These are phyloP conservation scores for Handroanthus guayacan DNA, from an alignment of 257 asterid genomes.

Conservation along the genomic window DNA sequence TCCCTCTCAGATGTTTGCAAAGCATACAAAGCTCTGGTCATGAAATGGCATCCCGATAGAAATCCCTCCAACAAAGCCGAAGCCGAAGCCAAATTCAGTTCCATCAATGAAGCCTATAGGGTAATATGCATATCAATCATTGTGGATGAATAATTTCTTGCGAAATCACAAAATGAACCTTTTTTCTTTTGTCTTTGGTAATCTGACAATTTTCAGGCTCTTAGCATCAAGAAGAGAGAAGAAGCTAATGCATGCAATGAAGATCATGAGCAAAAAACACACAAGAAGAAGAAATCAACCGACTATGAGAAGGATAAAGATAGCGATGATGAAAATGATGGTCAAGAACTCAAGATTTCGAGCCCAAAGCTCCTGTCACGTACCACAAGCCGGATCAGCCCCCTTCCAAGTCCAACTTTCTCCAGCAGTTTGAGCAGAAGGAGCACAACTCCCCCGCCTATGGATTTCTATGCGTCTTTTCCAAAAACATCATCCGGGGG, in stretches of 20 bases:
- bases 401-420: slow-evolving; percentile 44
- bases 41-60: slow-evolving; percentile 88
- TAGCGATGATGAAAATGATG: neutral
- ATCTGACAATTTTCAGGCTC: slow-evolving; percentile 50
- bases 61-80: slow-evolving; percentile 67
- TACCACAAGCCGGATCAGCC: slow-evolving; percentile 63
- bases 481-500: slow-evolving; percentile 40
- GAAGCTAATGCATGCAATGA: slow-evolving; percentile 48
- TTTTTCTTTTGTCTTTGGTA: neutral
- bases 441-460: slow-evolving; percentile 37
- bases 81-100: slow-evolving; percentile 64
- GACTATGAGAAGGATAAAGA: slow-evolving; percentile 19
- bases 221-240: slow-evolving; percentile 71
- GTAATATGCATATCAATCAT: slow-evolving; percentile 38
- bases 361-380: slow-evolving; percentile 68
- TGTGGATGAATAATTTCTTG: neutral
- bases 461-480: slow-evolving; percentile 39
- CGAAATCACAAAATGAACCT: neutral
- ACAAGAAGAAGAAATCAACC: slow-evolving; percentile 47
- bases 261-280: slow-evolving; percentile 46
- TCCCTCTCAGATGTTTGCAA: slow-evolving; percentile 73
- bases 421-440: slow-evolving; percentile 43
- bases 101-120: slow-evolving; percentile 89
- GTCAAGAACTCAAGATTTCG: slow-evolving; percentile 62
- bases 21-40: slow-evolving; percentile 73